Conservation (phyloP, 805 yeast genomes). For the Clavispora santaluciae region DNA sequence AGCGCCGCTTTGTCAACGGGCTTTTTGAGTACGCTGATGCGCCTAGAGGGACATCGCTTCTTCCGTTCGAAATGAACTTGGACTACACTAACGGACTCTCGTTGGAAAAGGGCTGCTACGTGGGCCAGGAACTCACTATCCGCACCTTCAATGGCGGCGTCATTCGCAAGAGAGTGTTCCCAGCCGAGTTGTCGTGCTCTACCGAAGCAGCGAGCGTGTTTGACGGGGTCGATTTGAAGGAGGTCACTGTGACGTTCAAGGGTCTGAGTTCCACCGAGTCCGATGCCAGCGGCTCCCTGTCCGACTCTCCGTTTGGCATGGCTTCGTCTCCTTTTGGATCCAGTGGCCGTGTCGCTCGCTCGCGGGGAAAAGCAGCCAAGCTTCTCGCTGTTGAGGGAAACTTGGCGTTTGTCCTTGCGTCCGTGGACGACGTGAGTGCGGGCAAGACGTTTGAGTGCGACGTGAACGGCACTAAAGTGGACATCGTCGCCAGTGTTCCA, state of each 20-base stretch:
- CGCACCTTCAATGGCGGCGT: conserved; percentile 81
- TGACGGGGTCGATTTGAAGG: conserved; percentile 7
- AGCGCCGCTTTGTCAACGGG: conserved; percentile 39
- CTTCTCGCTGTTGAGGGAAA: conserved; percentile 53
- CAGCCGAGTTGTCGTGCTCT: conserved; percentile 38
- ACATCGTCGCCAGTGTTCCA: conserved; percentile 53
- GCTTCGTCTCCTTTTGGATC: conserved; percentile 16
- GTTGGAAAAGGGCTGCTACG: conserved; percentile 89
- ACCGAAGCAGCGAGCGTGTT: conserved; percentile 8
- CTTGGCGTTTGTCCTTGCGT: conserved; percentile 62
- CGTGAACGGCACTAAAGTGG: conserved; percentile 26
- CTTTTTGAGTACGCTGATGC: conserved; percentile 35
- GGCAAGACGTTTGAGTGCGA: conserved; percentile 30
- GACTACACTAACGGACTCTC: conserved; percentile 81
- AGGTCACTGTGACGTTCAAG: conserved; percentile 7
- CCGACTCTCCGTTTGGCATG: conserved; percentile 16
- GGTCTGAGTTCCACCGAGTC: conserved; percentile 13
- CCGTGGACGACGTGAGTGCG: conserved; percentile 42
- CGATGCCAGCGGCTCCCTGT: conserved; percentile 10
- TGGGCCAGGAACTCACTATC: conserved; percentile 93
- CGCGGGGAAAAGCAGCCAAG: conserved; percentile 37
- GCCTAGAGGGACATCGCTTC: conserved; percentile 23
- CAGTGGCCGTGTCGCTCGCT: conserved; percentile 17
- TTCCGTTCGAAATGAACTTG: conserved; percentile 82
- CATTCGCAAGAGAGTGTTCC: conserved; percentile 77